Evolutionary conservation across 2,329 filamentous ascomycete genomes (phyloP).

Genomic region (Colletotrichum shisoi): DNA sequence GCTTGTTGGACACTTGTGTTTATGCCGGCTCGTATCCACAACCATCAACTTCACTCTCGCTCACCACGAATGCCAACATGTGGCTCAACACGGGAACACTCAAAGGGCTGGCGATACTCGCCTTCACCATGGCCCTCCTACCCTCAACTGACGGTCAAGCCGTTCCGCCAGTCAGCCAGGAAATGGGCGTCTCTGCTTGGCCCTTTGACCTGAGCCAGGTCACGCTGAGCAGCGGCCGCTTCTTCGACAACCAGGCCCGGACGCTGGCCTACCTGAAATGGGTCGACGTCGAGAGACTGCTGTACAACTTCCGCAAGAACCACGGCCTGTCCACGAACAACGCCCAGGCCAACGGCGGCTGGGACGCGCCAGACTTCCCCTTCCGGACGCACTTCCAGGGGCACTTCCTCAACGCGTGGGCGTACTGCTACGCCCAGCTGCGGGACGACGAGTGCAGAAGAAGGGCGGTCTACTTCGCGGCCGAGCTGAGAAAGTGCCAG

Average conservation of each 20-base stretch:
- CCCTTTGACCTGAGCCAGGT: constrained; percentile 53
- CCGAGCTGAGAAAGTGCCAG: constrained; percentile 60
- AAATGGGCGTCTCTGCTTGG: constrained; percentile 48
- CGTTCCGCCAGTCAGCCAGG: constrained; percentile 43
- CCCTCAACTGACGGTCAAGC: constrained; percentile 39
- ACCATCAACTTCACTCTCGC: not conserved
- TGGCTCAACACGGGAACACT: constrained; percentile 11
- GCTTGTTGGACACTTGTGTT: not conserved
- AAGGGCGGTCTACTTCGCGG: constrained; percentile 57
- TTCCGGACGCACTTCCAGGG: constrained; percentile 62
- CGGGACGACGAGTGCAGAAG: constrained; percentile 54
- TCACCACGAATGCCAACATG: not conserved
- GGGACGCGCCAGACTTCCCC: constrained; percentile 63
- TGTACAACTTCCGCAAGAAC: constrained; percentile 59
- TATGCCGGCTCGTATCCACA: too few species aligned
- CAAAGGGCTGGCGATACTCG: not conserved
- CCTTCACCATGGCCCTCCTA: not conserved
- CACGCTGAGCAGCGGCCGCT: constrained; percentile 51
- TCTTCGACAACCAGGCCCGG: constrained; percentile 56
- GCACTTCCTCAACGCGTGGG: constrained; percentile 60
- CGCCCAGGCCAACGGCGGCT: constrained; percentile 57
- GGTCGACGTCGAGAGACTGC: constrained; percentile 55
- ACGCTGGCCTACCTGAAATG: constrained; percentile 57
- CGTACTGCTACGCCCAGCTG: constrained; percentile 57
- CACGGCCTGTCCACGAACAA: constrained; percentile 58